Evolutionary conservation across 305 asterid genomes (phyloP).

Genomic region (Fraxinus velutina): DNA sequence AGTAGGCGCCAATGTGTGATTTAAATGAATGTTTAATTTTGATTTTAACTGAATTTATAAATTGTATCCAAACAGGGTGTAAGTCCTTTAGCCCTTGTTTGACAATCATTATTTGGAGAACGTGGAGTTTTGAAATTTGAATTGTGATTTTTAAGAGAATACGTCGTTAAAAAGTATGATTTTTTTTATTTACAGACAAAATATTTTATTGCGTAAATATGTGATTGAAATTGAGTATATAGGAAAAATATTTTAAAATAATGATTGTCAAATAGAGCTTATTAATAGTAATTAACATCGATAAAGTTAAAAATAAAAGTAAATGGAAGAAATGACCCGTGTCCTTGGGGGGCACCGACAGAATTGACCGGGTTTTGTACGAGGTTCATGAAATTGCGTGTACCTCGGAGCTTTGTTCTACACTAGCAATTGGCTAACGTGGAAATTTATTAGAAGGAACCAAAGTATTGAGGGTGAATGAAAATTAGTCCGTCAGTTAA

Average conservation of each 20-base stretch:
- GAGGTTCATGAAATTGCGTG: background rate
- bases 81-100: too few relatives aligned
- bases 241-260: too few relatives aligned
- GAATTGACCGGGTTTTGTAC: background rate
- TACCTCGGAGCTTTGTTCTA: background rate
- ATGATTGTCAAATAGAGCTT: too few relatives aligned
- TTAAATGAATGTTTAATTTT: too few relatives aligned
- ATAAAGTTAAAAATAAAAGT: background rate
- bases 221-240: too few relatives aligned
- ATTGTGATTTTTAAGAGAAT: background rate
- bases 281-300: background rate
- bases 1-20: background rate
- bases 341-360: background rate
- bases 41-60: background rate
- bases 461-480: background rate
- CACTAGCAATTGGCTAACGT: background rate
- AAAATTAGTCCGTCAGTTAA: background rate
- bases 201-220: too few relatives aligned
- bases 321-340: background rate
- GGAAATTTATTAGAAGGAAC: background rate
- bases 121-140: too few relatives aligned
- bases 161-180: background rate
- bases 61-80: background rate
- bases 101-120: too few relatives aligned
- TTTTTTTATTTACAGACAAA: too few relatives aligned